Base-by-base conservation (phyloP, 352 stramenopile genomes). In the Phytophthora litchii region DNA sequence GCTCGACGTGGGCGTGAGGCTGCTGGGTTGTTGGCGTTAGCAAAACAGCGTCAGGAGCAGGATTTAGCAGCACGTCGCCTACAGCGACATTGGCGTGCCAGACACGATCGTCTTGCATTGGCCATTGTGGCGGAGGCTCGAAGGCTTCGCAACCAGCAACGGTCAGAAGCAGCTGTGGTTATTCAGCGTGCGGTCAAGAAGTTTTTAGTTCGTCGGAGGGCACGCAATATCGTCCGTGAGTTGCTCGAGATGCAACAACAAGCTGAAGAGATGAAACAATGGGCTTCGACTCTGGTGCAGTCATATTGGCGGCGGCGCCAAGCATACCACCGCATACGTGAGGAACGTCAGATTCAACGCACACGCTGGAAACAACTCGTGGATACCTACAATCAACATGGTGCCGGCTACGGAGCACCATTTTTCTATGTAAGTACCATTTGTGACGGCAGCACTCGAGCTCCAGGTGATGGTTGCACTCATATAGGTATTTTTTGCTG, bases 311-410 rank as follows among this genome's bases (percentile, higher is more conserved):
- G 84, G 34, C 65, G 80, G 9, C 41, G 60, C 6, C 50, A 81
- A 49, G 84, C 82, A 0, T 60, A 66, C 20, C 44, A 20, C 27
- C 60, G 73, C 34, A 42, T 87, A 43, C 54, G 64, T 19, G 53
- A 60, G 0, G 66, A 76, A 14, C 73, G 85, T 17, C 59, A 54
- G 0, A 52, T 48, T 2, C 78, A 80, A 36, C 73, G 81, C 16
- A 82, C 80, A 19, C 76, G 89, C 31, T 98, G 94, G 94, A 98
- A 98, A 72, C 83, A 96, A 38, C 85, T 98, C 48, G 72, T 94
- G 34, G 90, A 97, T 50, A 82, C 83, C 2, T 78, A 92, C 48
- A 93, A 90, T 51, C 64, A 89, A 13, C 82, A 92, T 23, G 71
- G 78, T 9, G 76, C 64, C 40, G 84, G 82, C n/a, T 78, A 63